Percentiles rank a stretch among this genome's conserved stretches.
These are phyloP conservation scores for Calophaca sinica DNA, from an alignment of 306 rosid genomes.

Conservation along the genomic window DNA sequence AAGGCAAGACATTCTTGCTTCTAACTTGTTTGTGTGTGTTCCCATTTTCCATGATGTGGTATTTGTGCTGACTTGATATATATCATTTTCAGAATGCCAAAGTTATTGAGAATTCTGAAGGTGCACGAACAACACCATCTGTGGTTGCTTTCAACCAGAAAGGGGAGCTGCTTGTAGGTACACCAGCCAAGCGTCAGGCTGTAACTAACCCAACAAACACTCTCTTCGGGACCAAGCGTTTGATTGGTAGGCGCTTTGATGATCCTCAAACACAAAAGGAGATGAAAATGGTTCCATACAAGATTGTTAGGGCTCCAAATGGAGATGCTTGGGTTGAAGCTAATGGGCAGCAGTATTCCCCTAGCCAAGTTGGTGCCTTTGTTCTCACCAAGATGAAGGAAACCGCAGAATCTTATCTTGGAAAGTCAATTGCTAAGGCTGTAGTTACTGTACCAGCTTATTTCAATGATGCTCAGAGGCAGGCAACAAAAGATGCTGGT, in stretches of 20 bases:
- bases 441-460: slow-evolving; percentile 95
- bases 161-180: slow-evolving; percentile 92
- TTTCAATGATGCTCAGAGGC: slow-evolving; percentile 89
- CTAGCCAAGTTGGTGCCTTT: slow-evolving; percentile 95
- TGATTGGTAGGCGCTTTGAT: slow-evolving; percentile 91
- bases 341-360: slow-evolving; percentile 88
- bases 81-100: background rate
- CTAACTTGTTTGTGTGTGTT: background rate
- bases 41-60: background rate
- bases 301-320: slow-evolving; percentile 90
- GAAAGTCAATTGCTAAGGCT: slow-evolving; percentile 78
- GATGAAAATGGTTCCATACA: slow-evolving; percentile 96
- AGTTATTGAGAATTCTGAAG: slow-evolving; percentile 46
- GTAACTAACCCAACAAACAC: slow-evolving; percentile 93
- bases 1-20: slow-evolving; percentile 51
- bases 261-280: slow-evolving; percentile 94
- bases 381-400: slow-evolving; percentile 49
- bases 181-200: slow-evolving; percentile 98
- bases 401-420: slow-evolving; percentile 94
- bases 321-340: slow-evolving; percentile 99
- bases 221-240: slow-evolving; percentile 81
- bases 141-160: slow-evolving; percentile 95
- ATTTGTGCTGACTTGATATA: background rate
- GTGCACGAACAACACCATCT: slow-evolving; percentile 92
- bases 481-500: slow-evolving; percentile 97